Base-by-base conservation (phyloP, 2,329 filamentous ascomycete genomes). In the Sclerotinia trifoliorum region DNA sequence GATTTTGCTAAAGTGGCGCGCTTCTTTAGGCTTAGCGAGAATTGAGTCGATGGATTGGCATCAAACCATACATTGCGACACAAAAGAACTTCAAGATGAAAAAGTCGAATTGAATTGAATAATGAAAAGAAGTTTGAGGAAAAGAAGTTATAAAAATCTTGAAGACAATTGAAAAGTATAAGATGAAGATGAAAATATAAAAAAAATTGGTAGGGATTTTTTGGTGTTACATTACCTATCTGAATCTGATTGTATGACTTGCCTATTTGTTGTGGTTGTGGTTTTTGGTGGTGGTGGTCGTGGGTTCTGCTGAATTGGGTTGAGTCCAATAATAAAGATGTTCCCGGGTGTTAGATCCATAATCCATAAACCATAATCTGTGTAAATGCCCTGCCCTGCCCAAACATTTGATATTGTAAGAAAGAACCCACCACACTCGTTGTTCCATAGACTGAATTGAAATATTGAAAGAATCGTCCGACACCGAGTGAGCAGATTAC, bases 1-100 rank as follows among this genome's bases (percentile, higher is more conserved):
- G 65, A 67, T 62, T 67, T 67, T 67, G 65, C 65, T 67, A 67
- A 67, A 67, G 65, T 67, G 65, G 65, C 65, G 56, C 65, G 56
- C 65, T 67, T 67, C 65, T 62, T 67, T 62, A 54, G 65, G 65
- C 56, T 67, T 67, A 67, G 65, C 65, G 65, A 67, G 65, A 67
- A 67, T 54, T 67, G 65, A 62, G 65, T 67, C 56, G 65, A 67
- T 62, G 65, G 65, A 67, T 62, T 67, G 65, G 57, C 65, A 62
- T 67, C 55, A 49, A 67, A 51, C 56, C 48, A 29, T 67, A 67
- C 49, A 62, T 62, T 67, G 65, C 65, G 65, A 67, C 65, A 67
- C 65, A 62, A 46, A 39, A 62, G 44, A 26, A 44, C 29, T 13
- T n/a, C 19, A 46, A 5, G 24, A 46, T 26, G 65, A 67, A 54